These are phyloP conservation scores for Alternaria consortialis DNA, from an alignment of 2,329 filamentous ascomycete species.

Conservation along the genomic window DNA sequence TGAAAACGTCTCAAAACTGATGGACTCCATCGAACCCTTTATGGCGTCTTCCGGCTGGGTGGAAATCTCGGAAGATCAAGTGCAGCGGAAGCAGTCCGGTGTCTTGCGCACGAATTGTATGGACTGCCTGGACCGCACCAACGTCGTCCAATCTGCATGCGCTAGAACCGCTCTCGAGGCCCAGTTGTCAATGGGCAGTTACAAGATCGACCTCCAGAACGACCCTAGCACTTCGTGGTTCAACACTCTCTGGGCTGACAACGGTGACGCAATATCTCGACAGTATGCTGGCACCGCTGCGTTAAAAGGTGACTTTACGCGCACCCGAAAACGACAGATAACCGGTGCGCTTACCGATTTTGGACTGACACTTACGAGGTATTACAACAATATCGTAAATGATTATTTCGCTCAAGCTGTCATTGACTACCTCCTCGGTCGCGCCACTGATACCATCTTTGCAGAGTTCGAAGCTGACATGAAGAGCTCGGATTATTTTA, in stretches of 20 bases:
- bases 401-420: slow-evolving; percentile 96
- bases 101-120: slow-evolving; percentile 96
- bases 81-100: slow-evolving; percentile 68
- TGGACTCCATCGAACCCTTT: slow-evolving; percentile 73
- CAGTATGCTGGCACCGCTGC: slow-evolving; percentile 96
- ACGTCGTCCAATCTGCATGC: slow-evolving; percentile 93
- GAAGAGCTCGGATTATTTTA: slow-evolving; percentile 89
- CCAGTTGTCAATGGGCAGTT: slow-evolving; percentile 79
- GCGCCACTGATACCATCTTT: slow-evolving; percentile 84
- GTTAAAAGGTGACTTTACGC: slow-evolving; percentile 95
- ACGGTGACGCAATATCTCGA: slow-evolving; percentile 93
- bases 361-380: slow-evolving; percentile 82
- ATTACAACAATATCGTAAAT: slow-evolving; percentile 89
- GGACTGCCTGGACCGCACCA: slow-evolving; percentile 96
- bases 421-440: slow-evolving; percentile 93
- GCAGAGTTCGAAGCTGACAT: slow-evolving; percentile 94
- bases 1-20: slow-evolving; percentile 85
- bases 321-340: slow-evolving; percentile 89
- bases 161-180: slow-evolving; percentile 82
- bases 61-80: slow-evolving; percentile 59
- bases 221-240: slow-evolving; percentile 91
- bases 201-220: slow-evolving; percentile 75
- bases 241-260: slow-evolving; percentile 96
- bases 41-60: slow-evolving; percentile 78
- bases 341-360: slow-evolving; percentile 91